Percentiles rank a stretch among this genome's conserved stretches.
Evolutionary conservation across 169 alveolate species (phyloP).

Genomic region (Perkinsus marinus): DNA sequence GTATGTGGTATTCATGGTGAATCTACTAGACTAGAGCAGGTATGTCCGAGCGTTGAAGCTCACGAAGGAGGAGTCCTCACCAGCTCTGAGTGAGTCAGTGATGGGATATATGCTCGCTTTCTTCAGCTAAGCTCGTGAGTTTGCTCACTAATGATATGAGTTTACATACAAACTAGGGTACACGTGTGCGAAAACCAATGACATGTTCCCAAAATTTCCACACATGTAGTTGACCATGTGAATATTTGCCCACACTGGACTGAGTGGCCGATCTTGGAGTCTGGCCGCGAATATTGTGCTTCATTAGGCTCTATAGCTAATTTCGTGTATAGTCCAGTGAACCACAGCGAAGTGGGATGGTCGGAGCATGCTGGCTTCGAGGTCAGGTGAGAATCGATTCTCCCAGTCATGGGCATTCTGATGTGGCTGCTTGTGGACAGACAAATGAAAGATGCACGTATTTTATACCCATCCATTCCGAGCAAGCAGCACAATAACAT

Average conservation of each 20-base stretch:
- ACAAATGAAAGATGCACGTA: not conserved
- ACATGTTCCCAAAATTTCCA: too few relatives aligned
- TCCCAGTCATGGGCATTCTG: not conserved
- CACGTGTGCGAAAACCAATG: too few relatives aligned
- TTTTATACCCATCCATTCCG: not conserved
- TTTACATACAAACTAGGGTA: too few relatives aligned
- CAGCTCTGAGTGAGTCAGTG: not conserved
- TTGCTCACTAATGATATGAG: not conserved
- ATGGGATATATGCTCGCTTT: too few relatives aligned
- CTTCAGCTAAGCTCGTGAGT: not conserved
- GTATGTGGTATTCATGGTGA: too few relatives aligned
- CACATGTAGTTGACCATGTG: too few relatives aligned
- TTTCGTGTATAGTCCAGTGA: not conserved
- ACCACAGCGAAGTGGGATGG: not conserved
- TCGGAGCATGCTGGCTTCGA: not conserved
- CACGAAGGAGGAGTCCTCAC: not conserved
- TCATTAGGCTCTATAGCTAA: not conserved
- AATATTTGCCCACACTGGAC: too few relatives aligned
- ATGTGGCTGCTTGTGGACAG: not conserved
- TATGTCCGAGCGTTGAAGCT: not conserved
- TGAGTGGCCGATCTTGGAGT: too few relatives aligned
- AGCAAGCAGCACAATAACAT: not conserved
- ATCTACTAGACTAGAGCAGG: not conserved
- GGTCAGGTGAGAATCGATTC: not conserved
- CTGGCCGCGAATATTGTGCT: too few relatives aligned